A percentile compares a stretch with the other conserved stretches of the same genome.
Evolutionary conservation across 1,284 basidiomycete genomes (phyloP).

Genomic region (Jaminaea rosea): DNA sequence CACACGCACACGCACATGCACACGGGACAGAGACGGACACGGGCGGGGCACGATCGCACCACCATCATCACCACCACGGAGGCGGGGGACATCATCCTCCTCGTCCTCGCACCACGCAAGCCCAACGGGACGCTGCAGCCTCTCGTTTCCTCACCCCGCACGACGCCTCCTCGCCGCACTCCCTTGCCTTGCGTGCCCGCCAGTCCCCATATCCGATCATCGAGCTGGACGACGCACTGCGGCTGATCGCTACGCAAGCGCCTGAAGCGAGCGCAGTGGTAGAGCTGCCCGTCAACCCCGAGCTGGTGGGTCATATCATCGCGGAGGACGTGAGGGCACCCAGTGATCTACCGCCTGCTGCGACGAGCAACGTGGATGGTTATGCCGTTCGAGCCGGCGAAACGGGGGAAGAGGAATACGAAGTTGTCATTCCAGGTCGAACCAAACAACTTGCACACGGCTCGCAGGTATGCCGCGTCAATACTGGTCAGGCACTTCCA

Average conservation of each 20-base stretch:
- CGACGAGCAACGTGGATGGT: conserved; percentile 76
- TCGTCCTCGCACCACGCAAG: conserved; percentile 15
- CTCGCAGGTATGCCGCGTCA: conserved; percentile 31
- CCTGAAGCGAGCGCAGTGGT: conserved; percentile 39
- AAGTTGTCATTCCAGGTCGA: conserved; percentile 57
- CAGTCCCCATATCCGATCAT: conserved; percentile 63
- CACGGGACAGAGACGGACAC: conserved; percentile 9
- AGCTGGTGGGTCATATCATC: conserved; percentile 60
- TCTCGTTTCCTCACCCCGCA: no score
- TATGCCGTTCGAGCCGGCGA: conserved; percentile 58
- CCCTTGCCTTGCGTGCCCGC: conserved; percentile 49
- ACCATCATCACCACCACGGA: conserved; percentile 47
- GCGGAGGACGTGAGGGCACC: conserved; percentile 65
- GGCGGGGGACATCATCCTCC: conserved; percentile 16
- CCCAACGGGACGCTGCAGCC: no score
- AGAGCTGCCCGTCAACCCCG: conserved; percentile 40
- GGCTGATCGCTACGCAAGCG: conserved; percentile 55
- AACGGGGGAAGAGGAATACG: conserved; percentile 57
- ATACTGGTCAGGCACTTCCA: conserved; percentile 57
- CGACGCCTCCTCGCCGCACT: not conserved
- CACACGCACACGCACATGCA: not conserved
- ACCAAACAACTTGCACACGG: not conserved
- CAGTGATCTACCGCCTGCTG: conserved; percentile 50
- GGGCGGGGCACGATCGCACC: conserved; percentile 13
- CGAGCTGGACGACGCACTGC: conserved; percentile 59